These are phyloP conservation scores for Akanthomyces dipterigenus DNA, from an alignment of 2,329 filamentous ascomycete species.

Conservation along the genomic window DNA sequence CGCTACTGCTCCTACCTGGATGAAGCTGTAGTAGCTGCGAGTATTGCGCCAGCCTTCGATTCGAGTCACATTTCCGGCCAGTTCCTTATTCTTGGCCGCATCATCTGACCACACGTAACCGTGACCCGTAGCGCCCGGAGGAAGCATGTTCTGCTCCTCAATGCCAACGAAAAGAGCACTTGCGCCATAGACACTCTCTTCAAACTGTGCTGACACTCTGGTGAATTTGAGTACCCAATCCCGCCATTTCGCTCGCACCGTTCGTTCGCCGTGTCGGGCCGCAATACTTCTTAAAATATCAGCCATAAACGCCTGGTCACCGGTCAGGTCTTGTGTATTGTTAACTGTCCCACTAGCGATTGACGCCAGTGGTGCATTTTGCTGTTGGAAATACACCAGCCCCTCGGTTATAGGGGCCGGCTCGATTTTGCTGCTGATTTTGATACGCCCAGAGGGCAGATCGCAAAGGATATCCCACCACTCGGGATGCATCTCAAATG, in stretches of 20 bases:
- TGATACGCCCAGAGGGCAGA: constrained; percentile 83
- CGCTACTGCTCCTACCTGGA: constrained; percentile 53
- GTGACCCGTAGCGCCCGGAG: constrained; percentile 64
- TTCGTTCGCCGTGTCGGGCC: constrained; percentile 80
- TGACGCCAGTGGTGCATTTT: constrained; percentile 53
- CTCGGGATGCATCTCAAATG: constrained; percentile 87
- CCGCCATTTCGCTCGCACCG: constrained; percentile 86
- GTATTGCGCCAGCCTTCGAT: constrained; percentile 96
- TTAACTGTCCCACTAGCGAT: constrained; percentile 37
- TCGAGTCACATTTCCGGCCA: constrained; percentile 83
- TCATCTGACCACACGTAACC: constrained; percentile 95
- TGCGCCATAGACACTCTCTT: constrained; percentile 90
- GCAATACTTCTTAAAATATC: constrained; percentile 78
- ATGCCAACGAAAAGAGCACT: constrained; percentile 81
- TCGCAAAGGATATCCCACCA: constrained; percentile 99
- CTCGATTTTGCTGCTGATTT: constrained; percentile 87
- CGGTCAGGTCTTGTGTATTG: constrained; percentile 62
- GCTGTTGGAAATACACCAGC: constrained; percentile 78
- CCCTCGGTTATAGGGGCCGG: constrained; percentile 76
- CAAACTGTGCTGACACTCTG: constrained; percentile 84
- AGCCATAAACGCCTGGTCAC: constrained; percentile 83
- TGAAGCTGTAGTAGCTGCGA: constrained; percentile 89
- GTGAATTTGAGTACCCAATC: constrained; percentile 94
- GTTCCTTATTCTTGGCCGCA: constrained; percentile 68
- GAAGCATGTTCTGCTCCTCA: constrained; percentile 57